Percentiles rank a stretch among this genome's conserved stretches.
phyloP scores from a whole-genome alignment of 2,329 filamentous ascomycete genomes.

The Orbilia javanica region DNA sequence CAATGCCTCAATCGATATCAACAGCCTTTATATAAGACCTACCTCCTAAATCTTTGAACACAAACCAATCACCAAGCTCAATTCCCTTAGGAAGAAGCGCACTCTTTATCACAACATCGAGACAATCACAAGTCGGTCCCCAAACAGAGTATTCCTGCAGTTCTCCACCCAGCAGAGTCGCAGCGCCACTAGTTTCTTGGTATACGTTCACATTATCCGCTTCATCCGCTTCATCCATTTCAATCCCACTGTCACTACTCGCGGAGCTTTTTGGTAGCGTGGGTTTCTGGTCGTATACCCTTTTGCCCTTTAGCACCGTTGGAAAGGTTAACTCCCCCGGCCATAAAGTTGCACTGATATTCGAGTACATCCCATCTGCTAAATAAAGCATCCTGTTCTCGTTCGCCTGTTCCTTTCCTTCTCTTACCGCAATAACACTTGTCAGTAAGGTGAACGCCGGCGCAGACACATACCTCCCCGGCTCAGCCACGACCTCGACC shows the following conservation, averaged over 20 bases:
- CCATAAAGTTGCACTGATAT: slow-evolving; percentile 45
- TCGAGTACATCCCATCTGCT: slow-evolving; percentile 49
- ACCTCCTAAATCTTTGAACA: slow-evolving; percentile 47
- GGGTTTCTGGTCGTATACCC: background rate
- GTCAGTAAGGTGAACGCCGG: slow-evolving; percentile 44
- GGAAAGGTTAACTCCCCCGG: slow-evolving; percentile 43
- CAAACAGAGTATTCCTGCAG: slow-evolving; percentile 45
- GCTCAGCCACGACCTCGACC: slow-evolving; percentile 42
- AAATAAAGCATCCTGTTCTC: slow-evolving; percentile 41
- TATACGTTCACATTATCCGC: background rate
- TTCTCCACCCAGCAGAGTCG: slow-evolving; percentile 3
- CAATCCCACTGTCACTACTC: slow-evolving; percentile 51
- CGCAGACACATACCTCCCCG: slow-evolving; percentile 41
- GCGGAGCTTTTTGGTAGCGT: slow-evolving; percentile 17
- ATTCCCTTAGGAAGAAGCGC: slow-evolving; percentile 36
- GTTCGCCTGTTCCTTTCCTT: background rate
- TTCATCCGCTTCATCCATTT: slow-evolving; percentile 13
- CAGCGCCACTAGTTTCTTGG: background rate
- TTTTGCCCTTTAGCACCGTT: slow-evolving; percentile 24
- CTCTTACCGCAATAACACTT: slow-evolving; percentile 44
- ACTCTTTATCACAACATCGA: slow-evolving; percentile 37
- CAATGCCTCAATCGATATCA: background rate
- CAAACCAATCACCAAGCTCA: slow-evolving; percentile 53
- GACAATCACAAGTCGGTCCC: slow-evolving; percentile 51
- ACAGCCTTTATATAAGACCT: background rate